Conservation (phyloP, 2,329 filamentous ascomycete genomes). For the Lizonia empirigonia region DNA sequence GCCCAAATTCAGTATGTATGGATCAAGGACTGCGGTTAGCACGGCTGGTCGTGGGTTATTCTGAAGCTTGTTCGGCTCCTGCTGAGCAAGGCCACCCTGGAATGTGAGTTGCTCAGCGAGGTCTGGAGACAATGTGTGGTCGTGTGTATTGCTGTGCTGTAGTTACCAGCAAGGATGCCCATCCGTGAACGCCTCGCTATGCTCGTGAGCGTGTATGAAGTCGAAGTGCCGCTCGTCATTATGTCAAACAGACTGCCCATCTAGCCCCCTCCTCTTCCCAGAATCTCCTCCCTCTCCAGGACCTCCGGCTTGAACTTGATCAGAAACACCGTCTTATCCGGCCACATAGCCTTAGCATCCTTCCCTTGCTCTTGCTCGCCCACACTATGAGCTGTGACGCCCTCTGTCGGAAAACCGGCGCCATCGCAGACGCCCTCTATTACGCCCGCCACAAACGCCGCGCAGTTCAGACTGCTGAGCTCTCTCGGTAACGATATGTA, state of each 20-base stretch:
- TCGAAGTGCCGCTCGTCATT: neutral
- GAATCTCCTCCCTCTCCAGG: conserved; percentile 84
- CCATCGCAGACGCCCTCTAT: conserved; percentile 96
- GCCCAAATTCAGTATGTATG: too few species aligned
- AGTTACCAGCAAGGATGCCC: neutral
- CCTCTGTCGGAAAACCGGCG: conserved; percentile 79
- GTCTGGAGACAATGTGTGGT: neutral
- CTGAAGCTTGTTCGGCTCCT: too few species aligned
- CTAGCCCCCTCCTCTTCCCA: conserved; percentile 64
- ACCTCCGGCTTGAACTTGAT: conserved; percentile 92
- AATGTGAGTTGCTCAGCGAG: neutral
- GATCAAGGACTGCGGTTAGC: too few species aligned
- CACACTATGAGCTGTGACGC: conserved; percentile 83
- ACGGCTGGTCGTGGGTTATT: too few species aligned
- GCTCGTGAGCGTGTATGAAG: neutral
- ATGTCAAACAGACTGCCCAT: neutral
- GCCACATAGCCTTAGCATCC: conserved; percentile 74
- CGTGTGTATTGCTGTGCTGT: neutral
- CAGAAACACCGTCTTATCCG: conserved; percentile 92
- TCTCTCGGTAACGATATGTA: conserved; percentile 93
- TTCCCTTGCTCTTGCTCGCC: conserved; percentile 55
- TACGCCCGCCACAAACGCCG: conserved; percentile 91
- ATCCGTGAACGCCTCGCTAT: conserved; percentile 9
- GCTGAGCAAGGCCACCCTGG: neutral
- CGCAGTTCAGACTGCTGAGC: conserved; percentile 96